Evolutionary conservation across 192 early-diverging fungal genomes (phyloP), one percentile per base, ranked within the genome.

Genomic region (Anaeromyces robustus): DNA sequence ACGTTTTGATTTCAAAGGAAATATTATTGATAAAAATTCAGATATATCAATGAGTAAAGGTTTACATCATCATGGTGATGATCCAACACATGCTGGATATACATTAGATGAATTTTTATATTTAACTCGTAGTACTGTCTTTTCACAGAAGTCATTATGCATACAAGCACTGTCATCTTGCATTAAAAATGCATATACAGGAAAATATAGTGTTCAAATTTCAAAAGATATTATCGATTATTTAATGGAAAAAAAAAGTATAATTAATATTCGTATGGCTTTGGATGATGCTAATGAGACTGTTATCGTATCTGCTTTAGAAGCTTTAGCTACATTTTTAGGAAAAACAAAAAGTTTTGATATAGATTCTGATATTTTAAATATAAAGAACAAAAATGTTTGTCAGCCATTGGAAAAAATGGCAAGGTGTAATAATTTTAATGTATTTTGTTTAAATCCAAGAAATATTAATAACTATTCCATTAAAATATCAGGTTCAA

Each of bases 1-100:
- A 29, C 88, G 96, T 34, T 97, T 97, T 83, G 94, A 93, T 37
- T 94, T 98, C 77, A 84, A 90, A 30, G 96, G 95, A 17, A 85
- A 87, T 29, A 86, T 95, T 12, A 83, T 96, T 41, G 86, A 87
- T 18, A n/a, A 59, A 17, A 86, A 85, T n/a, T 83, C 83, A 17
- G 82, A 80, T 19, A 68, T 68, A n/a, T 68, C 52, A 26, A n/a
- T 68, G 18, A 80, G 80, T 12, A 86, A 93, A 4, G 96, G 94
- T 11, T 86, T 98, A 17, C 94, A 97, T 86, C 96, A 98, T 84
- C 96, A 98, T 81, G 95, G 95, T 12, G 91, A 92, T 28, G 89
- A 94, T 30, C 95, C 96, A 17, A 91, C 91, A 0, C 87, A 90
- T 79, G 91, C 96, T 28, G 96, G 96, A 30, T 98, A 97, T 84